Evolutionary conservation across 176 grass and related monocot species (phyloP), one percentile per base, ranked within the genome.

Genomic region (Hordeum marinum): DNA sequence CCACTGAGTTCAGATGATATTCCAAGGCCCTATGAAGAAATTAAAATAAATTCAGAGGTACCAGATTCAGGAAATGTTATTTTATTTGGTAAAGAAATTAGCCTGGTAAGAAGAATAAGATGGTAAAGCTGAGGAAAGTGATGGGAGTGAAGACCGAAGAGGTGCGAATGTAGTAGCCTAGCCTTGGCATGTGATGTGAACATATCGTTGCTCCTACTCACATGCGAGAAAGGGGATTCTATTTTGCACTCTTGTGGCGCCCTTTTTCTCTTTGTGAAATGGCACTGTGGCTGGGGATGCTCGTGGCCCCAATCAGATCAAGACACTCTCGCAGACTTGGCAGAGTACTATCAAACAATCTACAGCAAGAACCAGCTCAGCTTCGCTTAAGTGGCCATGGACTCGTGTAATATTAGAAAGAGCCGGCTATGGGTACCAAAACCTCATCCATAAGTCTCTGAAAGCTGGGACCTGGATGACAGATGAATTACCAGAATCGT

Each of bases 311-410:
- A 82, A 11, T 77, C 77, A 50, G 83, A 68, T 62, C 71, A 63
- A 52, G 61, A 77, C 55, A 71, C 62, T 88, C 48, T 57, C 36
- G 57, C 52, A 36, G 43, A 85, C 59, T 39, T 75, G 52, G 23
- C 32, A 84, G 66, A 57, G 77, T 75, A 90, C 64, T 62, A 80
- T 20, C 52, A 57, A 81, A 98, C 89, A 94, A 85, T 92, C 79
- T 88, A 86, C 93, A 92, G 84, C 80, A 60, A 85, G 89, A 89
- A 89, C 91, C 91, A 94, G 90, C 84, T 88, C 90, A 82, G 37
- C 75, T 67, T 59, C 11, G 67, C 74, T 83, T 25, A 77, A 35
- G 82, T 65, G 61, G 27, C 50, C 60, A 77, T 84, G 72, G 21
- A 11, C 59, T 37, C 59, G 4, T 64, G 39, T 83, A 32, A n/a